A percentile compares a stretch with the other conserved stretches of the same genome.
These are phyloP conservation scores for Coemansia sp. DNA, from an alignment of 192 early-diverging fungal species.

Conservation along the genomic window DNA sequence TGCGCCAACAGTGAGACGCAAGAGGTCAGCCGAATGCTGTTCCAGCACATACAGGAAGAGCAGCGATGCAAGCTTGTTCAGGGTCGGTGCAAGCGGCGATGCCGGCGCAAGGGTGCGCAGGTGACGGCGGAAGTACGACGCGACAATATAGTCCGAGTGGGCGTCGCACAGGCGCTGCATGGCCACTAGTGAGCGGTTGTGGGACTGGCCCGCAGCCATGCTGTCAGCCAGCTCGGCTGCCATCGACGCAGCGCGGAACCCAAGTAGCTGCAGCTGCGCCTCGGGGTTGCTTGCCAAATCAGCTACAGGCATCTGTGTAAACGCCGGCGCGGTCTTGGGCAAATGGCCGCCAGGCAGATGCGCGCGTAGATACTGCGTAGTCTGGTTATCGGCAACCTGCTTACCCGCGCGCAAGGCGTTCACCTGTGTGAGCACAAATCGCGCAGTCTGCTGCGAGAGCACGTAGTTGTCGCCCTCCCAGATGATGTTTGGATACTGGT, in stretches of 20 bases:
- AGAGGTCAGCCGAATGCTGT: conserved; percentile 58
- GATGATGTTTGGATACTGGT: conserved; percentile 72
- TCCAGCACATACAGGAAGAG: conserved; percentile 68
- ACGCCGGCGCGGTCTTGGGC: conserved; percentile 4
- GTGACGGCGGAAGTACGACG: conserved; percentile 69
- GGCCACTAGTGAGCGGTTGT: conserved; percentile 76
- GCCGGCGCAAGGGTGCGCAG: conserved; percentile 36
- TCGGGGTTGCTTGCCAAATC: conserved; percentile 57
- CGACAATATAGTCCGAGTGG: conserved; percentile 75
- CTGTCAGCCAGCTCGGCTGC: conserved; percentile 62
- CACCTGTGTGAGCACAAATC: conserved; percentile 73
- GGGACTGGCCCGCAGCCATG: conserved; percentile 64
- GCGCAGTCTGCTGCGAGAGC: conserved; percentile 80
- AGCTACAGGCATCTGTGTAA: conserved; percentile 43
- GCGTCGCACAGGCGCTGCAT: conserved; percentile 72
- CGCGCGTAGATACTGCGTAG: conserved; percentile 29
- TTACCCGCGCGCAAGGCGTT: conserved; percentile 57
- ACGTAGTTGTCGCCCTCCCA: conserved; percentile 88
- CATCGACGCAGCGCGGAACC: conserved; percentile 71
- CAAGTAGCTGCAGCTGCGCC: conserved; percentile 68
- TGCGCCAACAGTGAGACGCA: conserved; percentile 64
- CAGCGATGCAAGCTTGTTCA: conserved; percentile 50
- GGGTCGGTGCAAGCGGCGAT: conserved; percentile 33
- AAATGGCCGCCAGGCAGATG: conserved; percentile 26
- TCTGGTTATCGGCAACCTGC: conserved; percentile 37